These are phyloP conservation scores for Baorangia bicolor DNA, from an alignment of 768 basidiomycete species.

Conservation along the genomic window DNA sequence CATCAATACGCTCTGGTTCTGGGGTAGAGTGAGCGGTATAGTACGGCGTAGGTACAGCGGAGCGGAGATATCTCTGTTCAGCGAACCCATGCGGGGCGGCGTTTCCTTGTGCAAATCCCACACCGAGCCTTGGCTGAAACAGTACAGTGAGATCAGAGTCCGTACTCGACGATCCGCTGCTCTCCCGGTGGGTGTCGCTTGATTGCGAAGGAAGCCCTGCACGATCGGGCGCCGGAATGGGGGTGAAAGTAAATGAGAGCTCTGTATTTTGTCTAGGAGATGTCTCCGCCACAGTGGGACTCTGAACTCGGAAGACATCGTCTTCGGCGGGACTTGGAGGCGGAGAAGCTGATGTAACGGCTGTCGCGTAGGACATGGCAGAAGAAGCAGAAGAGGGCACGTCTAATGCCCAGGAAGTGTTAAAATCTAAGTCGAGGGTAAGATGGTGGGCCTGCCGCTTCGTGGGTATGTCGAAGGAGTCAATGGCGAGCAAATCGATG, in stretches of 20 bases:
- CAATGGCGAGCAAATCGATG: slow-evolving; percentile 8
- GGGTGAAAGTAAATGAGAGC: slow-evolving; percentile 10
- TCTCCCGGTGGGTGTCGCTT: not conserved
- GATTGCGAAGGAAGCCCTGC: slow-evolving; percentile 1
- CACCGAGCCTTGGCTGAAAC: slow-evolving; percentile 6
- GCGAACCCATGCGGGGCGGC: slow-evolving; percentile 5
- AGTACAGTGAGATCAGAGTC: slow-evolving; percentile 25
- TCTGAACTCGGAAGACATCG: slow-evolving; percentile 12
- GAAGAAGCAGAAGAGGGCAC: slow-evolving; percentile 18
- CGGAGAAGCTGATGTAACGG: slow-evolving; percentile 8
- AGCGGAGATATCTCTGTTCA: slow-evolving; percentile 20
- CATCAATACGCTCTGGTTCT: slow-evolving; percentile 21
- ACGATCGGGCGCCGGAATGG: slow-evolving; percentile 1
- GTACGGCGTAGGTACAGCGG: slow-evolving; percentile 30
- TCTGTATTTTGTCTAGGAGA: slow-evolving; percentile 3
- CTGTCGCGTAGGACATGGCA: slow-evolving; percentile 25
- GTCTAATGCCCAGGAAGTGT: slow-evolving; percentile 17
- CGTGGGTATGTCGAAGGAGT: slow-evolving; percentile 6
- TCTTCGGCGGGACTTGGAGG: slow-evolving; percentile 10
- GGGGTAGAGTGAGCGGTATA: slow-evolving; percentile 34
- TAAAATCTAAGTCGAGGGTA: slow-evolving; percentile 26
- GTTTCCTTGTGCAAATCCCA: slow-evolving; percentile 15
- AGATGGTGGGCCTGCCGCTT: slow-evolving; percentile 9
- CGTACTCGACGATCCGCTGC: slow-evolving; percentile 15
- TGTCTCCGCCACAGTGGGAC: not conserved